A percentile compares a stretch with the other conserved stretches of the same genome.
These are phyloP conservation scores for Mucor irregularis DNA, from an alignment of 371 early-diverging fungal genomes.

Conservation along the genomic window DNA sequence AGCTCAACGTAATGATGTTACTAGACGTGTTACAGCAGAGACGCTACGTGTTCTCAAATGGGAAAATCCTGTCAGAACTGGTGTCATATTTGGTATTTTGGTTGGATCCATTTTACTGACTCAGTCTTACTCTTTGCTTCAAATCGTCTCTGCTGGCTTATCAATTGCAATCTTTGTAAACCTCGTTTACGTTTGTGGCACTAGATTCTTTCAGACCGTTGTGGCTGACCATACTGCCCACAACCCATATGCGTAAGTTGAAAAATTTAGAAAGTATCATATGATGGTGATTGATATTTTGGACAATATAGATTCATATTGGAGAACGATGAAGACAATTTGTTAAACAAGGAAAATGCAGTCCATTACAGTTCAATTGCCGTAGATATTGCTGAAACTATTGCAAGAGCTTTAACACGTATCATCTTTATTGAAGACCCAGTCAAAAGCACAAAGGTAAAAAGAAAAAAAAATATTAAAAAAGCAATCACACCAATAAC, in stretches of 20 bases:
- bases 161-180: slow-evolving; percentile 30
- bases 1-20: slow-evolving; percentile 10
- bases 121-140: slow-evolving; percentile 31
- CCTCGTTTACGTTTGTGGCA: slow-evolving; percentile 28
- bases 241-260: slow-evolving; percentile 8
- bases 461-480: not conserved
- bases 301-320: not conserved
- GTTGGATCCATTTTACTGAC: slow-evolving; percentile 20
- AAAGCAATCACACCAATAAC: not conserved
- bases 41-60: slow-evolving; percentile 21
- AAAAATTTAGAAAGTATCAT: not conserved
- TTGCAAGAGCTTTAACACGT: slow-evolving; percentile 25
- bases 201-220: slow-evolving; percentile 4
- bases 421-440: slow-evolving; percentile 35
- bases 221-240: not conserved
- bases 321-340: not conserved
- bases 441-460: slow-evolving; percentile 29
- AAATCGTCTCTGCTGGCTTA: slow-evolving; percentile 25
- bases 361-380: slow-evolving; percentile 26
- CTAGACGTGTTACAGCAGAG: not conserved
- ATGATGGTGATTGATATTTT: not conserved
- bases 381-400: slow-evolving; percentile 23
- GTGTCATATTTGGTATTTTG: slow-evolving; percentile 7
- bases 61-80: slow-evolving; percentile 36
- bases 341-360: slow-evolving; percentile 18